Percentiles rank a stretch among this genome's conserved stretches.
Evolutionary conservation across 106 monocot genomes (phyloP).

Genomic region (Acorus calamus): DNA sequence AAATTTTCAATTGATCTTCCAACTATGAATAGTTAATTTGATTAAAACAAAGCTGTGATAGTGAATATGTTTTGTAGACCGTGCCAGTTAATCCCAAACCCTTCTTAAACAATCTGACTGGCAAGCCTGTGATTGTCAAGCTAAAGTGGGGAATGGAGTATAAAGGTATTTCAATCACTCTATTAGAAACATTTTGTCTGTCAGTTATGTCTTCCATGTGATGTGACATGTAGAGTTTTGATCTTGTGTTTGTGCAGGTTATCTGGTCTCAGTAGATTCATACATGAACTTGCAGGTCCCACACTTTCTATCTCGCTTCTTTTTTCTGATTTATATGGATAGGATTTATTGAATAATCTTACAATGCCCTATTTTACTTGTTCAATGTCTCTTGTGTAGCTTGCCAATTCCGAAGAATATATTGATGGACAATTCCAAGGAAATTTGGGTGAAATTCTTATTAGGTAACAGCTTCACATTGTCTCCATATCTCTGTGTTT

Average conservation of each 20-base stretch:
- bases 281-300: constrained; percentile 96
- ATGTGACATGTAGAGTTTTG: neutral
- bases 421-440: constrained; percentile 91
- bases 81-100: constrained; percentile 95
- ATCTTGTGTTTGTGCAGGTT: constrained; percentile 35
- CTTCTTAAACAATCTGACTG: constrained; percentile 89
- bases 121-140: constrained; percentile 91
- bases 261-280: constrained; percentile 90
- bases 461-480: constrained; percentile 36
- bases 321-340: neutral
- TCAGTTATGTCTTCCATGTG: neutral
- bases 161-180: constrained; percentile 42
- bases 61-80: constrained; percentile 30
- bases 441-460: constrained; percentile 88
- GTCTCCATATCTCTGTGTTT: too few relatives aligned
- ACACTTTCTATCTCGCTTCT: neutral
- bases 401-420: constrained; percentile 87
- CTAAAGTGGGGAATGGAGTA: constrained; percentile 99
- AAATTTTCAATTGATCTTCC: too few relatives aligned
- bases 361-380: neutral
- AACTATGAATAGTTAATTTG: neutral
- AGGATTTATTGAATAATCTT: neutral
- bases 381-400: constrained; percentile 21
- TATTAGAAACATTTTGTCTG: neutral
- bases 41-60: neutral